Evolutionary conservation across 2,329 filamentous ascomycete genomes (phyloP).

Genomic region (Neofusicoccum parvum): DNA sequence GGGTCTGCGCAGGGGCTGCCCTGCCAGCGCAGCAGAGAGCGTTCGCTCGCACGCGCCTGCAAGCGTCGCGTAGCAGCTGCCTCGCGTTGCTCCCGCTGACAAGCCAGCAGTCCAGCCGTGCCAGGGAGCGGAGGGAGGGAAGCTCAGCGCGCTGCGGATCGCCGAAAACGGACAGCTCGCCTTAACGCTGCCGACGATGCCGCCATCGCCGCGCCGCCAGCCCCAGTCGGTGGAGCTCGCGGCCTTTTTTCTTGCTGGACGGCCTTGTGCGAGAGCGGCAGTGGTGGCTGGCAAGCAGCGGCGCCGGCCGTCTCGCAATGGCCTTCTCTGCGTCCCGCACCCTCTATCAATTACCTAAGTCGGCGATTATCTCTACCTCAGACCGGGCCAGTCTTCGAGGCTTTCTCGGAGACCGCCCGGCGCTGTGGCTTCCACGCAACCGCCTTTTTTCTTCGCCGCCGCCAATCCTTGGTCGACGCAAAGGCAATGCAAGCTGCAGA

Average conservation of each 20-base stretch:
- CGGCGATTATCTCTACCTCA: neutral
- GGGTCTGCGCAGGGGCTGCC: neutral
- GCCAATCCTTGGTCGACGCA: neutral
- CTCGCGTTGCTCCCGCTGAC: too few relatives aligned
- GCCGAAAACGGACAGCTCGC: slow-evolving; percentile 7
- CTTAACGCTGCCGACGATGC: neutral
- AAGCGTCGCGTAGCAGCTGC: too few relatives aligned
- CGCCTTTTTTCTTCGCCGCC: neutral
- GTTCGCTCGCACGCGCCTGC: too few relatives aligned
- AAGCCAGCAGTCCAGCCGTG: too few relatives aligned
- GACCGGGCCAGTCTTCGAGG: neutral
- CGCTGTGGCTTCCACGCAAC: neutral
- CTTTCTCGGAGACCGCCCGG: slow-evolving; percentile 8
- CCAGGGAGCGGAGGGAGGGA: too few relatives aligned
- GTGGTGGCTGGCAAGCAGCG: neutral
- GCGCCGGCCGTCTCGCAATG: neutral
- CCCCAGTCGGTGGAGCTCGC: neutral
- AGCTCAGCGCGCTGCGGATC: neutral
- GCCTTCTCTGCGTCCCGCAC: neutral
- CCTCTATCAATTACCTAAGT: slow-evolving; percentile 8
- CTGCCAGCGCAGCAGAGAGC: neutral
- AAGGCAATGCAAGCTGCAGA: neutral
- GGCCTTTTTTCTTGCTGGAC: neutral
- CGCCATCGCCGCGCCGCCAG: neutral
- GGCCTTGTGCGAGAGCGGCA: neutral